Percentiles rank a stretch among this genome's conserved stretches.
Evolutionary conservation across 805 yeast species (phyloP).

Genomic region (Ogataea glucozyma): DNA sequence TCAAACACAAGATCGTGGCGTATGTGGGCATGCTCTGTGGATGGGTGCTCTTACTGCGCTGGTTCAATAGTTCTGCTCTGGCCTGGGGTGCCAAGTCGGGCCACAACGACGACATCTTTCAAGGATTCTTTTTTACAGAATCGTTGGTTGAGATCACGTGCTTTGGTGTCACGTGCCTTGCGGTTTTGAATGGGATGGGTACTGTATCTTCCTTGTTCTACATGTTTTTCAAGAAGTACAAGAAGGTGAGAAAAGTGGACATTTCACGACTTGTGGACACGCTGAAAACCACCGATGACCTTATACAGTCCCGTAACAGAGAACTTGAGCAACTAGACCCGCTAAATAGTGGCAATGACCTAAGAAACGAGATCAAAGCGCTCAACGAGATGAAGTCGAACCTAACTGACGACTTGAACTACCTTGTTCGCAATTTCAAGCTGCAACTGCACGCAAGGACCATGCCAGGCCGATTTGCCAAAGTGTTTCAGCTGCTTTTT

Average conservation of each 20-base stretch:
- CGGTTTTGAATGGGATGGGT: conserved; percentile 53
- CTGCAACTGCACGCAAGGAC: conserved; percentile 12
- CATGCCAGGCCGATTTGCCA: conserved; percentile 16
- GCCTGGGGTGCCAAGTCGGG: conserved; percentile 2
- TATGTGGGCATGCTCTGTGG: conserved; percentile 9
- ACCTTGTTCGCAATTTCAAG: conserved; percentile 13
- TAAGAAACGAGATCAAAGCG: conserved; percentile 42
- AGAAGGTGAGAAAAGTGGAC: conserved; percentile 34
- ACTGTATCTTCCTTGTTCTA: conserved; percentile 47
- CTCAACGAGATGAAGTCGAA: conserved; percentile 33
- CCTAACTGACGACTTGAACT: conserved; percentile 19
- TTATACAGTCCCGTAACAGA: conserved; percentile 36
- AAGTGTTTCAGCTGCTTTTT: conserved; percentile 28
- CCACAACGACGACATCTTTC: not conserved
- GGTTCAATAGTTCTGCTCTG: conserved; percentile 36
- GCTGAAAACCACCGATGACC: conserved; percentile 42
- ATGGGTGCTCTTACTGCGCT: conserved; percentile 21
- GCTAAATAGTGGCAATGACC: conserved; percentile 25
- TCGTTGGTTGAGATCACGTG: conserved; percentile 48
- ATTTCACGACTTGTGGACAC: conserved; percentile 38
- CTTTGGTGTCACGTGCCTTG: conserved; percentile 51
- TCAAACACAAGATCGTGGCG: conserved; percentile 8
- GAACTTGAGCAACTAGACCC: conserved; percentile 29
- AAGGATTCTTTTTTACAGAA: conserved; percentile 20
- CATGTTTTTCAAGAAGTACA: conserved; percentile 24